Conservation (phyloP, 768 basidiomycete species). For the Neoboletus subvelutipes region DNA sequence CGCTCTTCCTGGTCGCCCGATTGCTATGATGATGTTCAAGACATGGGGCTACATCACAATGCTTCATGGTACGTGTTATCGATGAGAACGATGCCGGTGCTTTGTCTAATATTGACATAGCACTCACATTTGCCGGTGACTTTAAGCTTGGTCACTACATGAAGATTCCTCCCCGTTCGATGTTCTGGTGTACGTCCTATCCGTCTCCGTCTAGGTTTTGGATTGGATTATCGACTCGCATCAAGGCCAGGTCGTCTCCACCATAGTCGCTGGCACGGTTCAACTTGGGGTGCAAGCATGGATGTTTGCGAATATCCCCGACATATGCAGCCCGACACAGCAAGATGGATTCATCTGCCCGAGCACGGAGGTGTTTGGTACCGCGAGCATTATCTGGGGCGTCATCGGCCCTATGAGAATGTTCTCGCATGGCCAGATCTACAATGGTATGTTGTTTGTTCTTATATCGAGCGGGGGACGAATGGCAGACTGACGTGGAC, state of each 20-base stretch:
- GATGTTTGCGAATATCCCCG: slow-evolving; percentile 46
- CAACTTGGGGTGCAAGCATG: slow-evolving; percentile 68
- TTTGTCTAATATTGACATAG: slow-evolving; percentile 22
- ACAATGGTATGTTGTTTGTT: slow-evolving; percentile 38
- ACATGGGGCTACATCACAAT: slow-evolving; percentile 71
- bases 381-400: slow-evolving; percentile 79
- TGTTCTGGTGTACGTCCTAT: slow-evolving; percentile 50
- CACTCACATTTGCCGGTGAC: slow-evolving; percentile 64
- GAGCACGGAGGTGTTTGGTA: slow-evolving; percentile 68
- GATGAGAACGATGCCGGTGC: too few species aligned
- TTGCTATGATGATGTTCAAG: slow-evolving; percentile 83
- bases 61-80: slow-evolving; percentile 35
- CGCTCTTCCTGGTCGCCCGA: slow-evolving; percentile 57
- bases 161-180: slow-evolving; percentile 63
- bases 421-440: slow-evolving; percentile 65
- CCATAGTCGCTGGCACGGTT: slow-evolving; percentile 60
- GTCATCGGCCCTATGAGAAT: slow-evolving; percentile 75
- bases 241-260: slow-evolving; percentile 57
- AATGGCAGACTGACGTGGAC: neutral
- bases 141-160: slow-evolving; percentile 80
- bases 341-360: slow-evolving; percentile 68
- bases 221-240: neutral
- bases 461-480: neutral
- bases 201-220: neutral
- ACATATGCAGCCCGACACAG: slow-evolving; percentile 32